Base-by-base conservation (phyloP, 257 asterid genomes). In the Ligustrum vulgare region DNA sequence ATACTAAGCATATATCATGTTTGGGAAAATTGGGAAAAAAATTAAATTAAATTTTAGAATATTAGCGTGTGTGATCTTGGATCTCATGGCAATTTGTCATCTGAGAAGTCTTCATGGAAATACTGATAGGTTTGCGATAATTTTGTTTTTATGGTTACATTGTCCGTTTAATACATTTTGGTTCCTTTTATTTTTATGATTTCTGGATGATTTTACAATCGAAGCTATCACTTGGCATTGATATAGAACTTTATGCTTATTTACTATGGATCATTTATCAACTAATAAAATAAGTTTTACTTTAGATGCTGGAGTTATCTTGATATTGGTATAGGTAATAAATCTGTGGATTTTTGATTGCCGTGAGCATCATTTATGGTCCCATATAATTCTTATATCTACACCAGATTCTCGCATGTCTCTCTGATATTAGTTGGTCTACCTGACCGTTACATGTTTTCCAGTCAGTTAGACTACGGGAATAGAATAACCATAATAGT, bases 131-230 rank as follows among this genome's bases (percentile, higher is more conserved):
- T 39, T 8, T 39, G 45, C 45, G 2, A 6, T 34, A 65, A 60
- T 23, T 62, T 60, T 16, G 15, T n/a, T 82, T 71, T 11, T 39
- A 16, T 3, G 22, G 33, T 75, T 71, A n/a, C 23, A 69, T 79
- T 56, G 35, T 66, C 75, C 20, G 23, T 58, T 56, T 51, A 37
- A 66, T 51, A 18, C 15, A 71, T 31, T 78, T 70, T 70, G 23
- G 25, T 31, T 13, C 51, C 36, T 58, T 20, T 69, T 64, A 9
- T 36, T 58, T 20, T 69, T 64, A 9, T 63, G n/a, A 51, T 12
- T 45, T 65, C 60, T 64, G 5, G 18, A 63, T 22, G 35, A 72
- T 39, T 72, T 33, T 35, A 11, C 34, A 15, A 28, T 56, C 22
- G 71, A 3, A 37, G 71, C 49, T 5, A 43, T 43, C 13, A 20